Evolutionary conservation across 2,329 filamentous ascomycete genomes (phyloP).

Genomic region (Dothidotthia symphoricarpi): DNA sequence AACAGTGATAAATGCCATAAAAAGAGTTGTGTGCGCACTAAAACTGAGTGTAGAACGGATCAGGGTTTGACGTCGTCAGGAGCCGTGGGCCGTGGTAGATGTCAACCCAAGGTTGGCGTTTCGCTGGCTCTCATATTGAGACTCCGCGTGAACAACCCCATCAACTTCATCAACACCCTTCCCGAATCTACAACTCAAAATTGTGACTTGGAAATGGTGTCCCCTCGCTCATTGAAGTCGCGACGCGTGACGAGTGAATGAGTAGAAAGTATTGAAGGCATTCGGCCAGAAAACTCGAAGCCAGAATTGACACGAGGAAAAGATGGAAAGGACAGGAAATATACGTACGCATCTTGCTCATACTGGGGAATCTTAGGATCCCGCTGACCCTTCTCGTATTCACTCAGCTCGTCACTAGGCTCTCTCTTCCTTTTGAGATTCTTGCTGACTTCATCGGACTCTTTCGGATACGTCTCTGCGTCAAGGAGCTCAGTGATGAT

Average conservation of each 20-base stretch:
- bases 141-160: not conserved
- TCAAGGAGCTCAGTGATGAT: constrained; percentile 34
- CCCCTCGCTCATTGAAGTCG: too few species aligned
- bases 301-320: too few species aligned
- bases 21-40: not conserved
- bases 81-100: not conserved
- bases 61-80: not conserved
- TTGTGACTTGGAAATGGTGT: too few species aligned
- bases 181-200: too few species aligned
- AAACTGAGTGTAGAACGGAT: not conserved
- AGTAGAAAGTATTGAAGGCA: too few species aligned
- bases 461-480: constrained; percentile 36
- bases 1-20: not conserved
- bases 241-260: too few species aligned
- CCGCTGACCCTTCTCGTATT: constrained; percentile 24
- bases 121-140: constrained; percentile 1
- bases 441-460: constrained; percentile 24
- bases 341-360: constrained; percentile 31
- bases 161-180: too few species aligned
- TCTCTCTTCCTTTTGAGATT: constrained; percentile 33
- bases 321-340: not conserved
- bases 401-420: constrained; percentile 18
- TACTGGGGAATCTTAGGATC: constrained; percentile 14
- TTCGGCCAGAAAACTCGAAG: too few species aligned
- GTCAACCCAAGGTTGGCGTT: constrained; percentile 1